These are phyloP conservation scores for Voacanga thouarsii DNA, from an alignment of 257 asterid genomes.

Conservation along the genomic window DNA sequence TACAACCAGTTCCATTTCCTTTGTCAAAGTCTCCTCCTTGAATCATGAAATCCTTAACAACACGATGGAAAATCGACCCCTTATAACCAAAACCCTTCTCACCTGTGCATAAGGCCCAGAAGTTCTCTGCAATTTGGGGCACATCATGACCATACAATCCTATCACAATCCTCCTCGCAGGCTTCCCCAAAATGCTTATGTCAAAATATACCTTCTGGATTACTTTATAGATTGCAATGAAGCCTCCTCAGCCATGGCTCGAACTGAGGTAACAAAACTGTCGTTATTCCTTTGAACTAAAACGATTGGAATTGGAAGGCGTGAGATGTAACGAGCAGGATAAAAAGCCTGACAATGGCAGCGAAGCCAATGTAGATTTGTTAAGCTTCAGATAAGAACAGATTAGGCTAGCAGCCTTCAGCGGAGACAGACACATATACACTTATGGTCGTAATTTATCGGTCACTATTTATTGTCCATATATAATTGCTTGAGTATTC, in stretches of 20 bases:
- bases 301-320: constrained; percentile 17
- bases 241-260: constrained; percentile 70
- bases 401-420: constrained; percentile 18
- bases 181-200: constrained; percentile 87
- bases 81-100: constrained; percentile 97
- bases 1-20: constrained; percentile 98
- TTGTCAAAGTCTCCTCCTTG: too few species aligned
- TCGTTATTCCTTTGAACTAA: constrained; percentile 24
- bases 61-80: constrained; percentile 88
- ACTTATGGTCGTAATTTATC: too few species aligned
- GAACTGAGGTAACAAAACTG: constrained; percentile 35
- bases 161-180: constrained; percentile 80
- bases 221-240: constrained; percentile 75
- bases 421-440: constrained; percentile 15
- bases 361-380: constrained; percentile 32
- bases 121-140: constrained; percentile 90
- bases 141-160: constrained; percentile 95
- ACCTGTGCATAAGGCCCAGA: constrained; percentile 98
- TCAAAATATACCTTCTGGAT: constrained; percentile 83
- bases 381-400: constrained; percentile 32
- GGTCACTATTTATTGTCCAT: too few species aligned
- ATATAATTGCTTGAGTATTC: too few species aligned
- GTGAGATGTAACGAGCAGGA: constrained; percentile 47
- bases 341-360: constrained; percentile 44
- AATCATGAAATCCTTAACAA: too few species aligned